Evolutionary conservation across 2,329 filamentous ascomycete genomes (phyloP), one percentile per base, ranked within the genome.

Genomic region (Coccinonectria pachysandricola): DNA sequence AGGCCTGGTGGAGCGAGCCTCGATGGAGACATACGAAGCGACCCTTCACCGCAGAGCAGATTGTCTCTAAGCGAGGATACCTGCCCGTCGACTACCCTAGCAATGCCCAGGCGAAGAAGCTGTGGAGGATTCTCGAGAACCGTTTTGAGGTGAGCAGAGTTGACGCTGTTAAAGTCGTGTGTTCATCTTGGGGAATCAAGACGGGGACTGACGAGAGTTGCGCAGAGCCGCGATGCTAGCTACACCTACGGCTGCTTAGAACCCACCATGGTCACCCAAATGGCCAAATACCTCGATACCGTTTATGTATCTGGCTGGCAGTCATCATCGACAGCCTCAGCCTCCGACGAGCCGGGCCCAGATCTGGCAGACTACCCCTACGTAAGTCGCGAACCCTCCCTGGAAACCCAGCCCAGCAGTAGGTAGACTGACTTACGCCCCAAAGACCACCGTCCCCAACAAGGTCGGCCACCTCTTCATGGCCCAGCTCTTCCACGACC

Each of bases 251-350:
- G 91, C 49, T 96, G 91, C 62, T 69, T 98, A 40, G 91, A 98
- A 53, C 91, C 91, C 8, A 94, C 93, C 30, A 95, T 95, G 83
- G 73, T 98, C 54, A 96, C 91, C 15, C 91, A 98, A 59, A 98
- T 98, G 91, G 88, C 88, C 47, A 94, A 96, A 62, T 96, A 92
- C 58, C 71, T 98, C 36, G 91, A 98, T 53, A 98, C 91, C 17
- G 84, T 98, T 54, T 98, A 98, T 57, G 91, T 98, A 36, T 96
- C 91, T 28, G 91, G 91, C 39, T 98, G 91, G 91, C 91, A 98
- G 62, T 94, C 84, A 40, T 96, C 88, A 2, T 95, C 87, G 13
- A 98, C 91, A 6, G 91, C 91, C 25, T 95, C 88, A 3, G 74
- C 86, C 2, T 88, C 87, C 6, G 86, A 98, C 48, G 91, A 98